Evolutionary conservation across 495 filamentous ascomycete genomes (phyloP), one percentile per base, ranked within the genome.

Genomic region (Hypoxylon crocopeplum): DNA sequence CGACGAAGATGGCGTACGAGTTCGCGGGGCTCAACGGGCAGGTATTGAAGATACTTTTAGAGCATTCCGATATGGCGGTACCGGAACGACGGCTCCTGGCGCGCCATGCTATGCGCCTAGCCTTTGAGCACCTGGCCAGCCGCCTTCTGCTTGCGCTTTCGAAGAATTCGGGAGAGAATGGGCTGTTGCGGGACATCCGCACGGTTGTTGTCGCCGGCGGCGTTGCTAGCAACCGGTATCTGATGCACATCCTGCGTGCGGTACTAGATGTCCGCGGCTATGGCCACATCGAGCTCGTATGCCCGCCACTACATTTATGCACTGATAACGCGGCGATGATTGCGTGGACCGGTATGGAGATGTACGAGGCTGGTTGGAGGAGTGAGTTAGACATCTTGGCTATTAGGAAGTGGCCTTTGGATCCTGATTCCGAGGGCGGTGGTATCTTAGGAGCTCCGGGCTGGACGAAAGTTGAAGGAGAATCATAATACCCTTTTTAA

Each of bases 261-360:
- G 82, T 83, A 44, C 72, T 97, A 25, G 79, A 88, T 62, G 81
- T 73, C 8, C n/a, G n/a, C n/a, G n/a, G n/a, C n/a, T n/a, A n/a
- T n/a, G 59, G 59, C 4, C 53, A 87, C 52, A 71, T 96, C n/a
- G 53, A 77, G 21, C 61, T 98, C 10, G 70, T 86, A 3, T 86
- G 86, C 32, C 94, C 94, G 16, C 94, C 94, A 3, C 67, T 81
- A 16, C 74, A 77, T 39, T 76, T 93, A 57, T 97, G 94, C 62
- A 96, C 90, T 0, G 94, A 98, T 68, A 97, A 98, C 75, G 94
- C 93, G 12, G 91, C 91, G n/a, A 98, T 98, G 94, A 92, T 97
- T 62, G 93, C 89, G 0, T 98, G 94, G 94, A 82, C 93, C 4
- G 94, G 89, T 0, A 80, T 92, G 48, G 93, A 97, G 77, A 96